These are phyloP conservation scores for Nakazawaea peltata DNA, from an alignment of 805 yeast genomes.

Conservation along the genomic window DNA sequence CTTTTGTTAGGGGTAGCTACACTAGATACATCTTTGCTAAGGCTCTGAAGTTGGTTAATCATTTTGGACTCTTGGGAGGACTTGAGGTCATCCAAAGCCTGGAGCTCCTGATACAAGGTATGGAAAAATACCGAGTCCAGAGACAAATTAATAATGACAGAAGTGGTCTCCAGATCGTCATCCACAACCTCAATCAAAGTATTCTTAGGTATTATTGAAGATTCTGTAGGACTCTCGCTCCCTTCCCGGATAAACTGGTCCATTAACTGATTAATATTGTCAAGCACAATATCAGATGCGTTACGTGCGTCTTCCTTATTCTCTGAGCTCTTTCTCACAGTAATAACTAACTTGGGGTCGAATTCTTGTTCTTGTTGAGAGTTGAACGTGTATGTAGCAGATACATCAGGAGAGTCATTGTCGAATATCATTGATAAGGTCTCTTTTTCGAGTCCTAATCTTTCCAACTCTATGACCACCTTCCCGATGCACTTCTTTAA, in stretches of 20 bases:
- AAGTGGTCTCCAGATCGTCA: neutral
- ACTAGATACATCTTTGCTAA: conserved; percentile 31
- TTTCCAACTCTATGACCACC: conserved; percentile 55
- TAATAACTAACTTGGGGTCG: conserved; percentile 30
- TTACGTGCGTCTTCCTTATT: neutral
- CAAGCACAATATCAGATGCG: conserved; percentile 13
- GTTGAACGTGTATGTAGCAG: conserved; percentile 31
- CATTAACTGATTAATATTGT: neutral
- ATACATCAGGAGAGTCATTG: conserved; percentile 19
- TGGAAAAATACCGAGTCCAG: conserved; percentile 56
- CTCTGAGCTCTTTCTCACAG: conserved; percentile 3
- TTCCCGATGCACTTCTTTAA: conserved; percentile 58
- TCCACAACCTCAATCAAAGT: conserved; percentile 1
- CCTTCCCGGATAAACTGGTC: neutral
- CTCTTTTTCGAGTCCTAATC: conserved; percentile 48
- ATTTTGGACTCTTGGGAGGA: conserved; percentile 34
- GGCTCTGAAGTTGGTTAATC: conserved; percentile 29
- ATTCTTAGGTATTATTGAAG: too few species aligned
- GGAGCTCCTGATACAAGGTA: conserved; percentile 47
- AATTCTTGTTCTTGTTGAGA: conserved; percentile 17
- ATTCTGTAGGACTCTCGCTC: too few species aligned
- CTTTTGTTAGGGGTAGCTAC: conserved; percentile 32
- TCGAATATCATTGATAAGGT: conserved; percentile 15
- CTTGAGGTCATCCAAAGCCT: conserved; percentile 36
- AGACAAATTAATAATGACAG: conserved; percentile 29